Evolutionary conservation across 768 basidiomycete species (phyloP), one percentile per base, ranked within the genome.

Genomic region (Tylopilus vinaceipallidus): DNA sequence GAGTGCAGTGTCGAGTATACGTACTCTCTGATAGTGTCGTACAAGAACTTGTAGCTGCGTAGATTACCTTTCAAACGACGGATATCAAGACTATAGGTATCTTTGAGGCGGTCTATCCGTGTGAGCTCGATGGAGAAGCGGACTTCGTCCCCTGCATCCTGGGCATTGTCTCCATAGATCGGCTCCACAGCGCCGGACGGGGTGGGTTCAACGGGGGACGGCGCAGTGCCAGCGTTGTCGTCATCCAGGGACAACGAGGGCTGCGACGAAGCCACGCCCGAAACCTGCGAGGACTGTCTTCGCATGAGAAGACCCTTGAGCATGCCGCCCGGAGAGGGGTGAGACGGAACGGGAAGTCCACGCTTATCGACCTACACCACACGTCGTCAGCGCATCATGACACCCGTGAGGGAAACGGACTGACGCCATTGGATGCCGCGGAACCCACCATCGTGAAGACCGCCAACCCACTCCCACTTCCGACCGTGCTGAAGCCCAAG

Each of bases 101-200:
- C 91, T 57, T 86, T 90, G 60, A 98, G 76, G 54, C 92, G 82
- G 68, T 91, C 88, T 60, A 99, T 76, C 60, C 89, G 75, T 40
- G 95, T 98, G 54, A 99, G 71, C 73, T 99, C 97, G 54, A 98
- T 88, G 12, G 84, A 91, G 75, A 98, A 98, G 58, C 91, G 83
- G 58, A 99, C 92, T 82, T 98, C 97, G 59, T 95, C 95, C 26
- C 93, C 93, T 17, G 82, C 81, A 62, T 98, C 97, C 58, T 88
- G 81, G 4, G 76, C 64, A n/a, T 73, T 58, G 49, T 90, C 90
- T 13, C 95, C 95, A 61, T 95, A 98, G 19, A 86, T 63, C 19
- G 84, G 71, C 47, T 86, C 80, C n/a, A 61, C 56, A 43, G 70
- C 70, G 38, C 58, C 42, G 0, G 58, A 49, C n/a, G 73, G 32